Base-by-base conservation (phyloP, 306 rosid species). In the Rosa lucieae region DNA sequence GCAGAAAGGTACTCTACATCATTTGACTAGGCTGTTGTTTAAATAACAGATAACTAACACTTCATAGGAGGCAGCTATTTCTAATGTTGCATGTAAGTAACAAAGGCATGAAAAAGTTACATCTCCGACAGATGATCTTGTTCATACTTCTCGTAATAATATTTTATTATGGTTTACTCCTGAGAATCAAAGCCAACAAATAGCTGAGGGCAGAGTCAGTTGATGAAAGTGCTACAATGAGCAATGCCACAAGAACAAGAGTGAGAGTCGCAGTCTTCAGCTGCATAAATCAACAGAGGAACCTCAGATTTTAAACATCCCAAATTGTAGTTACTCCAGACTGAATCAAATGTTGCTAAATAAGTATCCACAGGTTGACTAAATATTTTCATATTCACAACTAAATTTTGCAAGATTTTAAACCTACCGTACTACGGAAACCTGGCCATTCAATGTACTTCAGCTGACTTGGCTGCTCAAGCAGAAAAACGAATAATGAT, bases 391-490 rank as follows among this genome's bases (percentile, higher is more conserved):
- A n/a, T 23, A 17, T 14, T 23, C 40, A 53, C 40, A 35, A 56
- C 10, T 49, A 4, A 21, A 81, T 10, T 55, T 49, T 56, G 12
- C 20, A 14, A 14, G 68, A 32, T 10, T 37, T 9, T 44, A 63
- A 55, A 79, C 94, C 43, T 89, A 94, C 97, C 88, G 93, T 90
- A 89, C 70, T 88, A 67, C 84, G 83, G 78, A 94, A 90, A 82
- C 87, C 83, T 14, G 97, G 98, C 97, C 98, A 94, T 74, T 94
- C 97, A 48, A 92, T 86, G 85, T 90, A 90, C 83, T 89, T 94
- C 67, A 94, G 88, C 85, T 92, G 97, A 86, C 97, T 81, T 44
- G 98, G 98, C 81, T 94, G 98, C 89, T 94, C 94, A 55, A 63
- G 84, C 86, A 94, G 84, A 88, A 94, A 94, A 46, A 40, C 63